These are phyloP conservation scores for Aristolochia contorta DNA, from an alignment of 164 flowering plant species.

Conservation along the genomic window DNA sequence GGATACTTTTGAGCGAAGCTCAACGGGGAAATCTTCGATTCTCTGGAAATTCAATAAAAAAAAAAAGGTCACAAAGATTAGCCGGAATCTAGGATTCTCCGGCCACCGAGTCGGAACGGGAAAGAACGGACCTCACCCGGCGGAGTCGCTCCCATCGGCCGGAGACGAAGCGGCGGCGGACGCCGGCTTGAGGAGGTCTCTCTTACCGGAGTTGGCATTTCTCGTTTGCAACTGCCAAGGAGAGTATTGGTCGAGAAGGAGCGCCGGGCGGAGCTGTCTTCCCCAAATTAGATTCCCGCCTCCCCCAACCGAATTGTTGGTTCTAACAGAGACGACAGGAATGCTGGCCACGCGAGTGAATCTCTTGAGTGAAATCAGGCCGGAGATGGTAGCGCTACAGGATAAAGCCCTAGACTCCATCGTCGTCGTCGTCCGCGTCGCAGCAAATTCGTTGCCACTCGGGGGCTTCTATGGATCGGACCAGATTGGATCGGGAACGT, in stretches of 20 bases:
- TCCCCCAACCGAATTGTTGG: slow-evolving; percentile 32
- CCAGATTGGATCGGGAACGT: background rate
- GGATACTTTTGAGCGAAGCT: slow-evolving; percentile 71
- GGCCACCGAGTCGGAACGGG: slow-evolving; percentile 9
- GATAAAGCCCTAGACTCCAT: slow-evolving; percentile 82
- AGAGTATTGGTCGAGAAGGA: slow-evolving; percentile 36
- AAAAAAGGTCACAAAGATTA: slow-evolving; percentile 13
- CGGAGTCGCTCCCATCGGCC: slow-evolving; percentile 62
- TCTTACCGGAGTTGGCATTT: slow-evolving; percentile 8
- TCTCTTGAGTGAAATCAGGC: slow-evolving; percentile 23
- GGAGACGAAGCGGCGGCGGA: slow-evolving; percentile 50
- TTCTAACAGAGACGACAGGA: slow-evolving; percentile 12
- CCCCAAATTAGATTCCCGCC: slow-evolving; percentile 83
- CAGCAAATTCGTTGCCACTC: background rate
- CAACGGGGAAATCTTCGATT: slow-evolving; percentile 42
- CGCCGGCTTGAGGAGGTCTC: slow-evolving; percentile 31
- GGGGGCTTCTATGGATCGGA: background rate
- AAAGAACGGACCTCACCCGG: slow-evolving; percentile 90
- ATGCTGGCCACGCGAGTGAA: slow-evolving; percentile 13
- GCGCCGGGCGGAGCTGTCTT: slow-evolving; percentile 62
- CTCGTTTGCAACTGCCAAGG: background rate
- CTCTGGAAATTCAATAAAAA: slow-evolving; percentile 28
- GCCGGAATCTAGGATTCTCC: slow-evolving; percentile 12
- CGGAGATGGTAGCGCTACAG: slow-evolving; percentile 34
- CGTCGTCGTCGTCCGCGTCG: background rate